Percentiles rank a stretch among this genome's conserved stretches.
Conservation (phyloP, 2,329 filamentous ascomycete species). For the Neurospora sp. region DNA sequence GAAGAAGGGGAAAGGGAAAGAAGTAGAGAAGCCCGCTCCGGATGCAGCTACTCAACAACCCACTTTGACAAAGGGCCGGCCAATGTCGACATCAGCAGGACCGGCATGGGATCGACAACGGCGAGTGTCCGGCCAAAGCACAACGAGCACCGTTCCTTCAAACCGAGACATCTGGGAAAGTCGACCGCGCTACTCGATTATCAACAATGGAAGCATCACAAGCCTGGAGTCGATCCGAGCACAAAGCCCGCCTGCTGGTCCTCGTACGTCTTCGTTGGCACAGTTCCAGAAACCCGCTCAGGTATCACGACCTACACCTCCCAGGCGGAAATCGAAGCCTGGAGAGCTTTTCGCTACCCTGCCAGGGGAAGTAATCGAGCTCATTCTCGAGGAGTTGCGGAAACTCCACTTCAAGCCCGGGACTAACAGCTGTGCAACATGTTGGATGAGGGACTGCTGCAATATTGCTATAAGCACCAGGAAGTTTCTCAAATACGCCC, state of each 20-base stretch:
- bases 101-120: conserved; percentile 11
- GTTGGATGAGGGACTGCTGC: conserved; percentile 54
- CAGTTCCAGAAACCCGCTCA: conserved; percentile 12
- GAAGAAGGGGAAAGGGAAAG: not conserved
- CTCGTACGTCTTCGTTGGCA: conserved; percentile 4
- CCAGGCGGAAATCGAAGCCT: conserved; percentile 26
- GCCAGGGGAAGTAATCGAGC: conserved; percentile 48
- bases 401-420: conserved; percentile 37
- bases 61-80: conserved; percentile 10
- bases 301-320: conserved; percentile 21
- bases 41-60: not conserved
- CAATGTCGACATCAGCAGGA: conserved; percentile 3
- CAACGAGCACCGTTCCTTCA: conserved; percentile 17
- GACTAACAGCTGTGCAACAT: conserved; percentile 50
- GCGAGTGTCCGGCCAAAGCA: conserved; percentile 19
- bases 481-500: conserved; percentile 43
- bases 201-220: conserved; percentile 19
- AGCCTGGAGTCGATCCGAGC: conserved; percentile 18
- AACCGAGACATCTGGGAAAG: conserved; percentile 23
- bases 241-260: conserved; percentile 1
- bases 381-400: conserved; percentile 46
- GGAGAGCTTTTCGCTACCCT: conserved; percentile 46
- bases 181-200: conserved; percentile 17
- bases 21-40: not conserved
- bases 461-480: conserved; percentile 39